These are phyloP conservation scores for Lichtheimia ramosa DNA, from an alignment of 371 early-diverging fungal genomes.

Conservation along the genomic window DNA sequence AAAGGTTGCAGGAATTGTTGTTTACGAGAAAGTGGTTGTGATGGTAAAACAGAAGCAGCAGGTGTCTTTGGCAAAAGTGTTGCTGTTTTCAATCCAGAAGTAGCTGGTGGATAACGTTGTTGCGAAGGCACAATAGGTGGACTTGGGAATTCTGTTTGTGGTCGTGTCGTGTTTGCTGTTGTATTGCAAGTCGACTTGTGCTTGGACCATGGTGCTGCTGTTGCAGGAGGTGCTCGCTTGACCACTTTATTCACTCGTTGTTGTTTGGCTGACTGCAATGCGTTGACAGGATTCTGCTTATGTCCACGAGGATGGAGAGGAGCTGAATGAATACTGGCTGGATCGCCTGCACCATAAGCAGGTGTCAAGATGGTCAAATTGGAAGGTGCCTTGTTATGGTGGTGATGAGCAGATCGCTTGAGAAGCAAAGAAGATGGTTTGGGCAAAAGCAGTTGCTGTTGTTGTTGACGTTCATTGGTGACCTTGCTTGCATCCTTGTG, in stretches of 20 bases:
- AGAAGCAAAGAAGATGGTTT: constrained; percentile 44
- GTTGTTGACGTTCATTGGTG: not conserved
- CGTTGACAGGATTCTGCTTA: constrained; percentile 7
- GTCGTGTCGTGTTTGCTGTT: not conserved
- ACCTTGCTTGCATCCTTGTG: not conserved
- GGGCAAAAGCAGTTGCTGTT: constrained; percentile 12
- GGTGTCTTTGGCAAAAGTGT: not conserved
- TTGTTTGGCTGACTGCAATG: constrained; percentile 2
- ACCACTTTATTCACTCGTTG: constrained; percentile 12
- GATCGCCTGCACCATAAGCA: constrained; percentile 46
- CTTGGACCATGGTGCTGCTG: constrained; percentile 20
- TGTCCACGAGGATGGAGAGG: constrained; percentile 34
- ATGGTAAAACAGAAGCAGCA: not conserved
- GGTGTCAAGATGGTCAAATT: constrained; percentile 63
- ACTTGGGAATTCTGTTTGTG: constrained; percentile 30
- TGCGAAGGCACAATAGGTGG: constrained; percentile 54
- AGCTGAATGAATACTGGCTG: constrained; percentile 50
- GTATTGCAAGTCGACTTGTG: constrained; percentile 15
- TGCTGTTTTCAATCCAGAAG: constrained; percentile 2
- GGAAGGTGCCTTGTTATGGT: constrained; percentile 48
- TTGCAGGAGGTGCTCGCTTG: constrained; percentile 19
- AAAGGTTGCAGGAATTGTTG: constrained; percentile 58
- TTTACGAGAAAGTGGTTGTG: constrained; percentile 24
- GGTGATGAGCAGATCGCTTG: constrained; percentile 42
- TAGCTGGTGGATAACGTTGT: constrained; percentile 14